A percentile compares a stretch with the other conserved stretches of the same genome.
Conservation (phyloP, 2,329 filamentous ascomycete species). For the Colletotrichum karsti region DNA sequence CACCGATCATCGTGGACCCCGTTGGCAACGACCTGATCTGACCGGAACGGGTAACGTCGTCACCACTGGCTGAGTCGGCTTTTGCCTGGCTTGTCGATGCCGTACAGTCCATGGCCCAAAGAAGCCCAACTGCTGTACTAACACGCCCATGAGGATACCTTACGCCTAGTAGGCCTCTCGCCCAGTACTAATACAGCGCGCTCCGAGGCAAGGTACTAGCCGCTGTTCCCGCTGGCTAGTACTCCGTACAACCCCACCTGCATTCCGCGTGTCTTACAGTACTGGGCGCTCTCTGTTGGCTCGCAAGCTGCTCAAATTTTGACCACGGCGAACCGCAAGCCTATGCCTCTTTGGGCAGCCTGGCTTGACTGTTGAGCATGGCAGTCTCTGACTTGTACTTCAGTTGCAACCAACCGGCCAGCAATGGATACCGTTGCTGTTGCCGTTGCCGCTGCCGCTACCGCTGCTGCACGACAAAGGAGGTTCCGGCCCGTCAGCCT, state of each 20-base stretch:
- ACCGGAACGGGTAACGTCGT: conserved; percentile 10
- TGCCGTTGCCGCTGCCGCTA: neutral
- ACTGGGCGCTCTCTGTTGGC: conserved; percentile 2
- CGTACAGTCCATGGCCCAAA: neutral
- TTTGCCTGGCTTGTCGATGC: neutral
- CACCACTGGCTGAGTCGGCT: neutral
- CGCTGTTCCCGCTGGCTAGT: conserved; percentile 21
- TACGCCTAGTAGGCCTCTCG: no score
- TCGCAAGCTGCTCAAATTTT: conserved; percentile 5
- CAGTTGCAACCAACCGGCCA: neutral
- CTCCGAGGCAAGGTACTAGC: conserved; percentile 14
- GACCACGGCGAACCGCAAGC: conserved; percentile 6
- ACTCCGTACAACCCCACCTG: neutral
- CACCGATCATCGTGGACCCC: neutral
- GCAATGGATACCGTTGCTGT: neutral
- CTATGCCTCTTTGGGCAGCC: conserved; percentile 7
- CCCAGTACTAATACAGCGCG: neutral
- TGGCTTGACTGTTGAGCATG: no score
- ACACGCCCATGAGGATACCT: conserved; percentile 9
- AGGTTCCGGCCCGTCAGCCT: neutral
- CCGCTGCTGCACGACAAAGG: conserved; percentile 10
- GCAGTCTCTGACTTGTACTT: neutral
- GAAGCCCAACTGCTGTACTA: neutral
- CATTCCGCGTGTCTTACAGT: conserved; percentile 13
- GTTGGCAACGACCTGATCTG: neutral